Evolutionary conservation across 768 basidiomycete genomes (phyloP).

Genomic region (Pleurotus giganteus): DNA sequence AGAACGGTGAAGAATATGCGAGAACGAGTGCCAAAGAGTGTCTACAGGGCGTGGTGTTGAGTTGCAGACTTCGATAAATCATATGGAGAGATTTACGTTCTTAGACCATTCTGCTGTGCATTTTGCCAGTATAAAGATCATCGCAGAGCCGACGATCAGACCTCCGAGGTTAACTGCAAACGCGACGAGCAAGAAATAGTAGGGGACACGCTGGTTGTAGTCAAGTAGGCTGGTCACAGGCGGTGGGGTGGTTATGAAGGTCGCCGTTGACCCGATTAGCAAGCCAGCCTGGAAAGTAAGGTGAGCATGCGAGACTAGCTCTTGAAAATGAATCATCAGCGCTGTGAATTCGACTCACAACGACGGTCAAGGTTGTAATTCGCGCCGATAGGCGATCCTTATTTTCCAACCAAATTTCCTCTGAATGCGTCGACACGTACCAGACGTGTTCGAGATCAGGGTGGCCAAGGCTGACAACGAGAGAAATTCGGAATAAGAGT

Average conservation of each 20-base stretch:
- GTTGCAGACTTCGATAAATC: background rate
- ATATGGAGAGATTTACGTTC: background rate
- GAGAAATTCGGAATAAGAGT: no score
- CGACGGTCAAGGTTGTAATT: constrained; percentile 4
- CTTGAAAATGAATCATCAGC: no score
- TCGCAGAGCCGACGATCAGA: constrained; percentile 7
- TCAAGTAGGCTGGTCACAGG: background rate
- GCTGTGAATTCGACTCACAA: constrained; percentile 1
- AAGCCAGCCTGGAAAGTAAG: constrained; percentile 2
- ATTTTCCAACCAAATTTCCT: background rate
- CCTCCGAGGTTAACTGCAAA: constrained; percentile 7
- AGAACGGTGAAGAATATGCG: constrained; percentile 1
- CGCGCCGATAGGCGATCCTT: constrained; percentile 1
- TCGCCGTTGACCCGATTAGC: background rate
- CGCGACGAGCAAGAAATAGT: background rate
- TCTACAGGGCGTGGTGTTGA: background rate
- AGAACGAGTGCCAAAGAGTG: background rate
- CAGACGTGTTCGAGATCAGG: no score
- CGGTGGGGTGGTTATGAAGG: constrained; percentile 5
- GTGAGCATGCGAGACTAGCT: background rate
- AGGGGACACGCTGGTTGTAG: constrained; percentile 2
- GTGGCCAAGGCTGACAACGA: no score
- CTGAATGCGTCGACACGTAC: no score
- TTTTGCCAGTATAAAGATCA: constrained; percentile 6
- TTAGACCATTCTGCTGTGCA: background rate